Evolutionary conservation across 2,329 filamentous ascomycete species (phyloP).

Genomic region (Colletotrichum sp.): DNA sequence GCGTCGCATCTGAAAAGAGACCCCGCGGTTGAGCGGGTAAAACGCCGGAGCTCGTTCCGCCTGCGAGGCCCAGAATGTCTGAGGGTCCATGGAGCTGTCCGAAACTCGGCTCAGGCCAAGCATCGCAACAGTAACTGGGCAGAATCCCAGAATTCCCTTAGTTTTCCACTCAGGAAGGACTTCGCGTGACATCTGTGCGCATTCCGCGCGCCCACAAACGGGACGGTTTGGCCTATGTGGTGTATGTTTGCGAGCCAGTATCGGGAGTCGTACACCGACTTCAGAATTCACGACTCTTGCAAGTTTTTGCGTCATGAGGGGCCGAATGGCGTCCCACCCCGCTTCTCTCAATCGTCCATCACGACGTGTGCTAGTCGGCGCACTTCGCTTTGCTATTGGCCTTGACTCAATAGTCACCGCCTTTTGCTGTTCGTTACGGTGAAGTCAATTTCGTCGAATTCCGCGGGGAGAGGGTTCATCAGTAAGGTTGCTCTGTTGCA

Average conservation of each 20-base stretch:
- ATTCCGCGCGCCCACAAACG: background rate
- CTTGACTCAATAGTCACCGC: conserved; percentile 7
- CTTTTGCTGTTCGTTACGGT: background rate
- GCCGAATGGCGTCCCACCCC: background rate
- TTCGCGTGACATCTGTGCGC: background rate
- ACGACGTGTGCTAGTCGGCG: background rate
- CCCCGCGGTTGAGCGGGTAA: background rate
- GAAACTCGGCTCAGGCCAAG: background rate
- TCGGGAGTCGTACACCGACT: background rate
- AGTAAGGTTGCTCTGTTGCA: background rate
- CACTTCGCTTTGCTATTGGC: background rate
- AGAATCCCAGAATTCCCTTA: background rate
- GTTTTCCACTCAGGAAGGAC: background rate
- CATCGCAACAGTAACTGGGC: background rate
- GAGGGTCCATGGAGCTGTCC: background rate
- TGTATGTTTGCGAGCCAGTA: background rate
- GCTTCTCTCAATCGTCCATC: background rate
- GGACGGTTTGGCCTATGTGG: background rate
- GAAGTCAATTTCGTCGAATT: conserved; percentile 2
- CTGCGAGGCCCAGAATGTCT: background rate
- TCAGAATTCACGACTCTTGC: background rate
- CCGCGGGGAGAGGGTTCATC: background rate
- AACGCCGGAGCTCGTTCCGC: background rate
- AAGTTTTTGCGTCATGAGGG: background rate
- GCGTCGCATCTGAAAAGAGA: background rate